Conservation (phyloP, 768 basidiomycete species). For the Bullera alba region DNA sequence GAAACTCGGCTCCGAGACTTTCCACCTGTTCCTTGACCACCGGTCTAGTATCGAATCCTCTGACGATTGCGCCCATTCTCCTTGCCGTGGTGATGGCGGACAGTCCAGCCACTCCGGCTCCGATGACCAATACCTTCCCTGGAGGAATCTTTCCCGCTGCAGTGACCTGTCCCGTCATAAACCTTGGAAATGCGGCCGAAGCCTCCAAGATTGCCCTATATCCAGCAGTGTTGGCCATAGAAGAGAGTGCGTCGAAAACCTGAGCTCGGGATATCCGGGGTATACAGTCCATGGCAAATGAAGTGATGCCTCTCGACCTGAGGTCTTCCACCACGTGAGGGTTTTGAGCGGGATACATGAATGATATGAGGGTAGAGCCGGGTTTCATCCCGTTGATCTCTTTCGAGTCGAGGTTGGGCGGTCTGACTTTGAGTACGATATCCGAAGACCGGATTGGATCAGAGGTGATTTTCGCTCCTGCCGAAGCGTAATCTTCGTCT, state of each 20-base stretch:
- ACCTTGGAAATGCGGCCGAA: constrained; percentile 80
- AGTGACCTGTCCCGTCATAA: constrained; percentile 83
- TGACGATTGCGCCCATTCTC: constrained; percentile 77
- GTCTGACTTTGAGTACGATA: constrained; percentile 78
- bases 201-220: constrained; percentile 89
- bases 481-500: constrained; percentile 69
- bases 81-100: constrained; percentile 77
- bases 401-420: constrained; percentile 57
- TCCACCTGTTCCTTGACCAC: constrained; percentile 83
- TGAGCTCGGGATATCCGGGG: constrained; percentile 85
- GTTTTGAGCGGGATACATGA: constrained; percentile 78
- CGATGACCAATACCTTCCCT: constrained; percentile 78
- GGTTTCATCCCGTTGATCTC: constrained; percentile 61
- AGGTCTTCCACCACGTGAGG: constrained; percentile 64
- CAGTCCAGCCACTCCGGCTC: constrained; percentile 80
- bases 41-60: constrained; percentile 78
- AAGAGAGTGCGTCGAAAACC: constrained; percentile 81
- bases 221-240: constrained; percentile 91
- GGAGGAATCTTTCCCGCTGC: constrained; percentile 72
- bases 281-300: constrained; percentile 87
- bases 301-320: constrained; percentile 60
- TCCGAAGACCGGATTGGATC: constrained; percentile 48
- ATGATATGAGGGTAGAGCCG: constrained; percentile 73
- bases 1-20: constrained; percentile 79
- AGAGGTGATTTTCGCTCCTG: constrained; percentile 63